phyloP scores from a whole-genome alignment of 129 eudicot species.

The Artemisia tridentata region DNA sequence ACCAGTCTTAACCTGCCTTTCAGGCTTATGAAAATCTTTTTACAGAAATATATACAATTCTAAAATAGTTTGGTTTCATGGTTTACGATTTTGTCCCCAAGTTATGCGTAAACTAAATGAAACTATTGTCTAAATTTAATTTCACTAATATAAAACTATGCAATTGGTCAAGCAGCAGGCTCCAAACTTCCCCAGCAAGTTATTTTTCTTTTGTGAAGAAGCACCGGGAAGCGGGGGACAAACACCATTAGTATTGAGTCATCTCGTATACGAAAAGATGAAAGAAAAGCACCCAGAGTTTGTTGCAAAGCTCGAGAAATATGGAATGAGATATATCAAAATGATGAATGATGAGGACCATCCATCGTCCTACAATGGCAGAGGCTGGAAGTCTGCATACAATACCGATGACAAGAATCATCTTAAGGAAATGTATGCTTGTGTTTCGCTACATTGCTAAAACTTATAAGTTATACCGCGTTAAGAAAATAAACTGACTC shows the following conservation, averaged over 20 bases:
- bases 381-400: constrained; percentile 70
- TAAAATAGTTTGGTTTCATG: too few relatives aligned
- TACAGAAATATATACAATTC: too few relatives aligned
- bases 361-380: constrained; percentile 61
- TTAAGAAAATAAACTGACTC: not conserved
- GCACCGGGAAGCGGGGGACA: constrained; percentile 82
- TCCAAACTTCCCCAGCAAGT: constrained; percentile 56
- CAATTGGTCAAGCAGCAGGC: constrained; percentile 29
- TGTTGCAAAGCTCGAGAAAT: constrained; percentile 23
- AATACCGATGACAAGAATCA: constrained; percentile 59
- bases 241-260: constrained; percentile 66
- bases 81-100: not conserved
- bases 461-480: not conserved
- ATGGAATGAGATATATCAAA: constrained; percentile 32
- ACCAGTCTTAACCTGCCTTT: too few relatives aligned
- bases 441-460: not conserved
- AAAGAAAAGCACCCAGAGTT: constrained; percentile 29
- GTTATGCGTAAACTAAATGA: too few relatives aligned
- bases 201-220: constrained; percentile 84
- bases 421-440: constrained; percentile 66
- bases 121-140: too few relatives aligned
- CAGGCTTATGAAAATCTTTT: too few relatives aligned
- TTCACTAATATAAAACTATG: not conserved
- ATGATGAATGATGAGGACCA: constrained; percentile 58
- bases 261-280: constrained; percentile 22